These are phyloP conservation scores for Lepidium didymum DNA, from an alignment of 345 rosid genomes.

Conservation along the genomic window DNA sequence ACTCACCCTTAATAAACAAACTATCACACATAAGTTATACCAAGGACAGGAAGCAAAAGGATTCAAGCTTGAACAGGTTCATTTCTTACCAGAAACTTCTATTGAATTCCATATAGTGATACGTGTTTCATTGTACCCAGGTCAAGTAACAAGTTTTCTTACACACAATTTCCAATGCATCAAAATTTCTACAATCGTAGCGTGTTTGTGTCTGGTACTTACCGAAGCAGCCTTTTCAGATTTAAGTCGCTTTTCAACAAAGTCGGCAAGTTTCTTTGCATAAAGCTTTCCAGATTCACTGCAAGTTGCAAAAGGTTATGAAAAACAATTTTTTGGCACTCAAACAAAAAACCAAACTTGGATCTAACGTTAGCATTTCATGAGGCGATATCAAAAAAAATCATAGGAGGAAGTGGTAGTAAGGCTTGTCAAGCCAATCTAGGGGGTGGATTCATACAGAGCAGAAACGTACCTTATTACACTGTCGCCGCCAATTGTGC, in stretches of 20 bases:
- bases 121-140: not conserved
- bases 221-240: slow-evolving; percentile 97
- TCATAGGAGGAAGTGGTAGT: not conserved
- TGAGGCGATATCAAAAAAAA: not conserved
- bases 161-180: not conserved
- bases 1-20: not conserved
- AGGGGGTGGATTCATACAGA: slow-evolving; percentile 4
- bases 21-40: not conserved
- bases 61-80: not conserved
- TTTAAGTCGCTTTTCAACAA: slow-evolving; percentile 87
- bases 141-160: slow-evolving; percentile 9
- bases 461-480: slow-evolving; percentile 53
- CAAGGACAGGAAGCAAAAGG: not conserved
- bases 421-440: slow-evolving; percentile 2
- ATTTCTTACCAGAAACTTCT: not conserved
- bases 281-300: slow-evolving; percentile 90
- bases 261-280: slow-evolving; percentile 80
- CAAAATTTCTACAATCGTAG: not conserved
- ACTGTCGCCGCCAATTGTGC: slow-evolving; percentile 94
- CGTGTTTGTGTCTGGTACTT: slow-evolving; percentile 30
- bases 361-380: not conserved
- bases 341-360: not conserved
- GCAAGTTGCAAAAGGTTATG: slow-evolving; percentile 19
- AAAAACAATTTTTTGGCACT: not conserved
- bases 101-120: not conserved